These are phyloP conservation scores for Blakeslea trispora DNA, from an alignment of 371 early-diverging fungal species.

Conservation along the genomic window DNA sequence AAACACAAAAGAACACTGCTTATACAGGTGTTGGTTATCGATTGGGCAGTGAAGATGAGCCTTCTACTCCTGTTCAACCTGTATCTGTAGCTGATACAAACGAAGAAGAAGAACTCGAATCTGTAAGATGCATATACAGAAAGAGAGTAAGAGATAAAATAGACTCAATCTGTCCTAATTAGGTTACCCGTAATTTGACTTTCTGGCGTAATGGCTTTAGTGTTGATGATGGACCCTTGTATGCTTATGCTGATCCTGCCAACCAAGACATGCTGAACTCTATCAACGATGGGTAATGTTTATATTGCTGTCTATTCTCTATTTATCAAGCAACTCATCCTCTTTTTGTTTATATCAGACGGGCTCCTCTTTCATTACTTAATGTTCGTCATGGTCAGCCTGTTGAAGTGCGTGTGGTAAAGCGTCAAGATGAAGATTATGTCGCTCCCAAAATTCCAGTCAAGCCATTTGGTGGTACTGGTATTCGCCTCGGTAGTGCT, in stretches of 20 bases:
- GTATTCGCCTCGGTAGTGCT: conserved; percentile 82
- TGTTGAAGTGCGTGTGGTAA: conserved; percentile 87
- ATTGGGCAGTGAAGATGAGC: conserved; percentile 70
- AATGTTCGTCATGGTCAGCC: conserved; percentile 91
- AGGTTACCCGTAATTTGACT: conserved; percentile 77
- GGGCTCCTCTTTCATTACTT: conserved; percentile 81
- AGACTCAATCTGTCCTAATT: not conserved
- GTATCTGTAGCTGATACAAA: conserved; percentile 20
- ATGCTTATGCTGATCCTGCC: conserved; percentile 82
- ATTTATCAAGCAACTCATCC: not conserved
- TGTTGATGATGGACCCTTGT: conserved; percentile 91
- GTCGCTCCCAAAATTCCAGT: conserved; percentile 73
- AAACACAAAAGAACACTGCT: conserved; percentile 36
- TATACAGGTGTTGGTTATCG: conserved; percentile 69
- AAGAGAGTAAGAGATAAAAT: too few relatives aligned
- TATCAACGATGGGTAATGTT: conserved; percentile 87
- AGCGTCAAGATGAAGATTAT: conserved; percentile 86
- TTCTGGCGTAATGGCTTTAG: conserved; percentile 97
- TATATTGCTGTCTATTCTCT: not conserved
- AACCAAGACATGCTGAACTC: conserved; percentile 82
- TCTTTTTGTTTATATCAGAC: conserved; percentile 39
- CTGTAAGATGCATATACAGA: conserved; percentile 32
- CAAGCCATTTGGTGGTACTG: conserved; percentile 84
- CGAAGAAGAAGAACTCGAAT: conserved; percentile 26
- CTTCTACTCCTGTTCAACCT: conserved; percentile 37